A percentile compares a stretch with the other conserved stretches of the same genome.
Conservation (phyloP, 2,329 filamentous ascomycete species). For the Sphaerulina vaccinii region DNA sequence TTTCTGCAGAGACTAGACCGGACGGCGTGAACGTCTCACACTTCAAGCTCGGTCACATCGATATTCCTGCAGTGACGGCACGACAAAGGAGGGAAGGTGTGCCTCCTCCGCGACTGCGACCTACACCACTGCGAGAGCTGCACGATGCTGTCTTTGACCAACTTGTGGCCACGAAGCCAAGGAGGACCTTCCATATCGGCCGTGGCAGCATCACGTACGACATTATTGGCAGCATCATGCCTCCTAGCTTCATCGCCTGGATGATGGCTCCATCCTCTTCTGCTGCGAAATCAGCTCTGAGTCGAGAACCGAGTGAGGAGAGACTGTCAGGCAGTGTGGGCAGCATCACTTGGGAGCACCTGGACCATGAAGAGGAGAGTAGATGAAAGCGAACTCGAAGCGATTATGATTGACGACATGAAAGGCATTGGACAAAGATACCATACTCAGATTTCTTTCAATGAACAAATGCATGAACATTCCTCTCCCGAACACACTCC, state of each 20-base stretch:
- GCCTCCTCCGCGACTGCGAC: constrained; percentile 30
- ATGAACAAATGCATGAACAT: neutral
- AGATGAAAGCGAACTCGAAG: no score
- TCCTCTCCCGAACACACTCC: no score
- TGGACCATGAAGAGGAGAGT: constrained; percentile 33
- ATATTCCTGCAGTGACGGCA: constrained; percentile 65
- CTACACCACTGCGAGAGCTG: constrained; percentile 70
- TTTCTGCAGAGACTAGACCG: constrained; percentile 75
- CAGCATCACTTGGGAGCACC: constrained; percentile 49
- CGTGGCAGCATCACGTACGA: constrained; percentile 82
- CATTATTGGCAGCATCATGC: constrained; percentile 78
- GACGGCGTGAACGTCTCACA: constrained; percentile 78
- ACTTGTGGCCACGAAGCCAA: constrained; percentile 63
- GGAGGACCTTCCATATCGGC: constrained; percentile 72
- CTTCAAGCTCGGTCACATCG: constrained; percentile 87
- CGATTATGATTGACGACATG: neutral
- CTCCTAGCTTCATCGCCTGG: constrained; percentile 77
- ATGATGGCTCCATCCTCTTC: constrained; percentile 74
- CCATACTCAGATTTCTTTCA: neutral
- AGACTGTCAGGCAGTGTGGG: constrained; percentile 42
- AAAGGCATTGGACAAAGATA: neutral
- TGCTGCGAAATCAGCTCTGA: constrained; percentile 7
- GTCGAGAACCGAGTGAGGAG: constrained; percentile 34
- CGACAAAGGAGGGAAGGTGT: constrained; percentile 42
- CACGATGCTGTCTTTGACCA: constrained; percentile 91